Evolutionary conservation across 78 protist genomes (phyloP).

Genomic region (Pirum gemmata): DNA sequence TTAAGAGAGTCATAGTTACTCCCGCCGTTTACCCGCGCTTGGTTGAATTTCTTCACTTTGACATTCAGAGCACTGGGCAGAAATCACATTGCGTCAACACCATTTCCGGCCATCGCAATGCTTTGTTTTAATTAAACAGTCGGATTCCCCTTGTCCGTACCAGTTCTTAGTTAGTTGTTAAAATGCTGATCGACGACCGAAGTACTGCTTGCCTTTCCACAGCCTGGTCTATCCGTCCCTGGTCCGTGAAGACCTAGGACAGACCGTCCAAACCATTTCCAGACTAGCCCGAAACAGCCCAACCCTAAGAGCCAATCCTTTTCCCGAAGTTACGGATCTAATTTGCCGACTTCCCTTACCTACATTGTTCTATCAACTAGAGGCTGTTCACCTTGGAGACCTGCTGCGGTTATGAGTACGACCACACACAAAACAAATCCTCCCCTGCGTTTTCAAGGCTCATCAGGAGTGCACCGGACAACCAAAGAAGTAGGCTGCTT

Average conservation of each 20-base stretch:
- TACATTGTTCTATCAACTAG: conserved; percentile 77
- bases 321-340: conserved; percentile 84
- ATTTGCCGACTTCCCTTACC: conserved; percentile 90
- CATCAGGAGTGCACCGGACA: conserved; percentile 49
- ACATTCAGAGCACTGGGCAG: too few relatives aligned
- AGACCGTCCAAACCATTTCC: conserved; percentile 43
- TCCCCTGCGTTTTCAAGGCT: conserved; percentile 67
- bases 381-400: conserved; percentile 88
- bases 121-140: too few relatives aligned
- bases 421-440: conserved; percentile 21
- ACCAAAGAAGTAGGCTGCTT: conserved; percentile 16
- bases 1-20: too few relatives aligned
- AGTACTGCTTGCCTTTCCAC: not conserved
- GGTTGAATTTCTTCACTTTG: too few relatives aligned
- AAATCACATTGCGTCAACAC: too few relatives aligned
- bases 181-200: conserved; percentile 2
- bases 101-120: too few relatives aligned
- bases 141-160: conserved; percentile 71
- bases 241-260: conserved; percentile 4
- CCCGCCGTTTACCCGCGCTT: too few relatives aligned
- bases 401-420: conserved; percentile 86
- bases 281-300: conserved; percentile 2
- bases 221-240: conserved; percentile 14
- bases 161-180: conserved; percentile 59
- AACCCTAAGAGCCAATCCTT: conserved; percentile 84